Evolutionary conservation across 1,284 basidiomycete species (phyloP).

Genomic region (Ustilago nuda): DNA sequence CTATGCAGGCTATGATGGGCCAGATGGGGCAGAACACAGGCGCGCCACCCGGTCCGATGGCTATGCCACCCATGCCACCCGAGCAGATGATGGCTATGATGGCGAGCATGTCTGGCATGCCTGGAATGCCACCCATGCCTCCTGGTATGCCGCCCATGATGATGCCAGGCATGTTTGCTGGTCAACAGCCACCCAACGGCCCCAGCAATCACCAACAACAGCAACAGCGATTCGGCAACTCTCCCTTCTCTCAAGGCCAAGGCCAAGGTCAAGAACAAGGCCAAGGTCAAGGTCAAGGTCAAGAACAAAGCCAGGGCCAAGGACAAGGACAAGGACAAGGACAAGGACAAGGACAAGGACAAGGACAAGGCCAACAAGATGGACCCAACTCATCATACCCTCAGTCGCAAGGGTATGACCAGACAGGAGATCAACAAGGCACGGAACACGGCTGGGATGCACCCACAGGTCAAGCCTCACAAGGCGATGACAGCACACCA

Average conservation of each 20-base stretch:
- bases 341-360: constrained; percentile 5
- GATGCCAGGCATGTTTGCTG: constrained; percentile 43
- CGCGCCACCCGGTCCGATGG: constrained; percentile 40
- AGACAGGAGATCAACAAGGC: constrained; percentile 5
- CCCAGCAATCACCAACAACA: constrained; percentile 22
- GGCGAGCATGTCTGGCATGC: constrained; percentile 51
- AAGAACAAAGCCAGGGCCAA: no score
- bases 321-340: constrained; percentile 10
- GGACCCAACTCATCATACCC: constrained; percentile 26
- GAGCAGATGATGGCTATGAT: constrained; percentile 65
- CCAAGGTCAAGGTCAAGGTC: constrained; percentile 5
- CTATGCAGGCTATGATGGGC: constrained; percentile 62
- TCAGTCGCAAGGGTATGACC: constrained; percentile 9
- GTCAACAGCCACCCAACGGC: constrained; percentile 20
- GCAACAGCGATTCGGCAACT: constrained; percentile 31
- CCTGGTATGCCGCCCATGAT: constrained; percentile 33
- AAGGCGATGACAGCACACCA: not conserved
- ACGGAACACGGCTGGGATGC: constrained; percentile 18
- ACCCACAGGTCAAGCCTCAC: constrained; percentile 5
- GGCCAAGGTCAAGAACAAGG: constrained; percentile 4
- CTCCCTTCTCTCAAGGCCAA: constrained; percentile 25
- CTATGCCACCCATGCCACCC: constrained; percentile 55
- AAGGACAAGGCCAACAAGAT: constrained; percentile 14
- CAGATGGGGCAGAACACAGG: constrained; percentile 21
- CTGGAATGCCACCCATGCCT: constrained; percentile 43